Percentiles rank a stretch among this genome's conserved stretches.
Conservation (phyloP, 2,329 filamentous ascomycete species). For the Sporothrix schenckii region DNA sequence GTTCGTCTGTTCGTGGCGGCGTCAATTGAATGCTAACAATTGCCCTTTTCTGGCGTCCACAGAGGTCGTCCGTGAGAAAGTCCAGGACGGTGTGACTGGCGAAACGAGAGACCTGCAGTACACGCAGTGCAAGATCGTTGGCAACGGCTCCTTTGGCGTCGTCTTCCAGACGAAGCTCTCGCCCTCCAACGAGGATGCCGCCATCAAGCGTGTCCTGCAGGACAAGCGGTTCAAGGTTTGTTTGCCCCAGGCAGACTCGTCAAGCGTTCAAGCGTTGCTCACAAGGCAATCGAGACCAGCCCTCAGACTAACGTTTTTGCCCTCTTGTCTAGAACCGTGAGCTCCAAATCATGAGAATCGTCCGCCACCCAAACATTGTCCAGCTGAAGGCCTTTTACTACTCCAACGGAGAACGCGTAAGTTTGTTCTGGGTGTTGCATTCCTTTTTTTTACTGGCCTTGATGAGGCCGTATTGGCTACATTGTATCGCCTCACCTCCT, state of each 20-base stretch:
- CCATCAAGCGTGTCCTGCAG: slow-evolving; percentile 97
- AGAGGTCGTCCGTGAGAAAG: slow-evolving; percentile 99
- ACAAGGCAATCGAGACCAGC: not conserved
- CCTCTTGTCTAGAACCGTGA: slow-evolving; percentile 77
- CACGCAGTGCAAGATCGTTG: slow-evolving; percentile 99
- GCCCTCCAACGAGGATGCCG: slow-evolving; percentile 95
- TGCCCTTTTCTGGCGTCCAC: slow-evolving; percentile 36
- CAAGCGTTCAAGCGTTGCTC: not conserved
- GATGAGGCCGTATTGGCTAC: not conserved
- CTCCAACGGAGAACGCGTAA: slow-evolving; percentile 95
- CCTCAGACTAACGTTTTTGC: not conserved
- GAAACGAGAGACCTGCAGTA: slow-evolving; percentile 97
- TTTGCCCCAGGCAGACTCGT: not conserved
- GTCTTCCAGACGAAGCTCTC: slow-evolving; percentile 99
- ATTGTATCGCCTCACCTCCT: not conserved
- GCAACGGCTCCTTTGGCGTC: slow-evolving; percentile 97
- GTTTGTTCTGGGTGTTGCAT: slow-evolving; percentile 35
- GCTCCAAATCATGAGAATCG: slow-evolving; percentile 99
- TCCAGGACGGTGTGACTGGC: slow-evolving; percentile 95
- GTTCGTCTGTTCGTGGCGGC: not conserved
- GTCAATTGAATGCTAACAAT: slow-evolving; percentile 15
- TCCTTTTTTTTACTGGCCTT: not conserved
- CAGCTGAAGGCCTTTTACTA: slow-evolving; percentile 99
- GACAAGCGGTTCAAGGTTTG: slow-evolving; percentile 99
- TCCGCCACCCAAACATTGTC: slow-evolving; percentile 97